Percentiles rank a stretch among this genome's conserved stretches.
Conservation (phyloP, 1,139 yeast species). For the Yamadazyma epiphylla region DNA sequence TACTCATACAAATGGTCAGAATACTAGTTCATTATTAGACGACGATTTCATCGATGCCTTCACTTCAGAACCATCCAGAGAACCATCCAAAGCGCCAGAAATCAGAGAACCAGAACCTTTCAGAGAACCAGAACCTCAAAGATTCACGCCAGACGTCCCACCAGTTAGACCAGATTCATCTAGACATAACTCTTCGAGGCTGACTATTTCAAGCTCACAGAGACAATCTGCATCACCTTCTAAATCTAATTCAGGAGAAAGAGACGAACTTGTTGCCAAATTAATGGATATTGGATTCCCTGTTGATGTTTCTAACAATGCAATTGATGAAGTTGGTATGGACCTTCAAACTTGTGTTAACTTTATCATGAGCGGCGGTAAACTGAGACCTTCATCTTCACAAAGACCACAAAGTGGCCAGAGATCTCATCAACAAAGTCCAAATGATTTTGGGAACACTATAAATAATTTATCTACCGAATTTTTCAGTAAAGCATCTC, state of each 20-base stretch:
- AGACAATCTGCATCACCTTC: neutral
- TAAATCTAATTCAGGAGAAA: constrained; percentile 3
- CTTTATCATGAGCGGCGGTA: constrained; percentile 49
- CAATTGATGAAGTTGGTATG: constrained; percentile 54
- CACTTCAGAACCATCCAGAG: constrained; percentile 12
- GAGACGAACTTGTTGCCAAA: constrained; percentile 62
- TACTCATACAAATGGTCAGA: neutral
- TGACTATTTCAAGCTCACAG: too few relatives aligned
- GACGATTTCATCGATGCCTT: constrained; percentile 44
- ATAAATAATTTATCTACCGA: constrained; percentile 63
- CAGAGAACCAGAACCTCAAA: neutral
- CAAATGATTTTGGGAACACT: constrained; percentile 20
- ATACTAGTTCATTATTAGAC: constrained; percentile 23
- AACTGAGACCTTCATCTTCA: constrained; percentile 14
- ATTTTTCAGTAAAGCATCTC: constrained; percentile 60
- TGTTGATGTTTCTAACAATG: constrained; percentile 55
- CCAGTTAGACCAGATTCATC: too few relatives aligned
- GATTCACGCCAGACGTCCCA: too few relatives aligned
- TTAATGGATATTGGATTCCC: constrained; percentile 79
- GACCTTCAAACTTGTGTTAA: constrained; percentile 68
- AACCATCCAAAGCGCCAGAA: neutral
- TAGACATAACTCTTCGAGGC: too few relatives aligned
- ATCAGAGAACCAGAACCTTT: neutral
- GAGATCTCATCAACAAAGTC: constrained; percentile 3
- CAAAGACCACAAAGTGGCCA: constrained; percentile 1